A percentile compares a stretch with the other conserved stretches of the same genome.
Evolutionary conservation across 768 basidiomycete genomes (phyloP).

Genomic region (Cystofilobasidium bisporidii): DNA sequence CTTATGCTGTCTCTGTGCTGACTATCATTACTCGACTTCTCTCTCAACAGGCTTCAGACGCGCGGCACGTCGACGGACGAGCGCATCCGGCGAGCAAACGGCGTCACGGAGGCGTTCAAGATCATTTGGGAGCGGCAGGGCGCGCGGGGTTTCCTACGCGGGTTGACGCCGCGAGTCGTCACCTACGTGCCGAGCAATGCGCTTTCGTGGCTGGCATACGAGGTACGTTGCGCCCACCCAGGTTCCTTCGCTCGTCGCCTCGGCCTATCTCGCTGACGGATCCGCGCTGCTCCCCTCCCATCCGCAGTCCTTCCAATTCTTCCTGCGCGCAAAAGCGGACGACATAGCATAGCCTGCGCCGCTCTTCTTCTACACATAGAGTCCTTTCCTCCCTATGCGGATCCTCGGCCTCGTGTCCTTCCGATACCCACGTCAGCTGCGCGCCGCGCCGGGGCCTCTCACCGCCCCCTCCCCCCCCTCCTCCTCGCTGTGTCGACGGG

Average conservation of each 20-base stretch:
- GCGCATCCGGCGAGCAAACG: conserved; percentile 70
- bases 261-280: neutral
- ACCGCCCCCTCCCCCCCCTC: no score
- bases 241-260: neutral
- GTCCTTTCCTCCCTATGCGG: no score
- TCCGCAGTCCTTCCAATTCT: conserved; percentile 4
- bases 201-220: conserved; percentile 93
- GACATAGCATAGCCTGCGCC: neutral
- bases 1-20: no score
- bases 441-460: no score
- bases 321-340: neutral
- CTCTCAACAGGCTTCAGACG: conserved; percentile 77
- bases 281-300: neutral
- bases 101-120: conserved; percentile 77
- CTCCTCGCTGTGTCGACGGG: no score
- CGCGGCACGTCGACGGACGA: conserved; percentile 76
- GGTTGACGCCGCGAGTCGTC: conserved; percentile 79
- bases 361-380: no score
- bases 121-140: conserved; percentile 85
- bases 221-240: conserved; percentile 48
- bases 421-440: no score
- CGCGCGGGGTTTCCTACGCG: conserved; percentile 70
- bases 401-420: no score
- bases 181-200: conserved; percentile 97
- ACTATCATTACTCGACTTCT: neutral